phyloP scores from a whole-genome alignment of 371 early-diverging fungal genomes.

The Basidiobolus meristosporus region DNA sequence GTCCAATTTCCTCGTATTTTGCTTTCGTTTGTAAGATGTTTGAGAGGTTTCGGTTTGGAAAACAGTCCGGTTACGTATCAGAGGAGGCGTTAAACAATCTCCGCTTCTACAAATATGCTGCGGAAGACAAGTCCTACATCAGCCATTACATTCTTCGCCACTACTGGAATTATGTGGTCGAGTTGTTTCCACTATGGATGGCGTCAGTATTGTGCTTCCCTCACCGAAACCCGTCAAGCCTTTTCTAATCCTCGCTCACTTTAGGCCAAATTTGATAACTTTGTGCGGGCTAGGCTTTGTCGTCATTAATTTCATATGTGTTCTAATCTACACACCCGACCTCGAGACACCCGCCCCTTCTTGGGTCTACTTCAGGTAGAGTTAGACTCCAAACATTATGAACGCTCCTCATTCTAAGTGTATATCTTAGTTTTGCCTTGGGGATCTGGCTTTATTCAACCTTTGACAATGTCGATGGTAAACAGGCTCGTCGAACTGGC shows the following conservation, averaged over 20 bases:
- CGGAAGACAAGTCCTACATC: slow-evolving; percentile 74
- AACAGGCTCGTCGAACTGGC: no score
- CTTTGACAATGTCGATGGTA: slow-evolving; percentile 96
- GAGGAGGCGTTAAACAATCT: slow-evolving; percentile 20
- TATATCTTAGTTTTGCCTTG: slow-evolving; percentile 23
- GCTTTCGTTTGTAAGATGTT: no score
- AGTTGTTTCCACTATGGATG: slow-evolving; percentile 75
- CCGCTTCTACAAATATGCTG: slow-evolving; percentile 61
- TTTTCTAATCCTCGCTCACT: neutral
- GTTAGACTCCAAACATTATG: no score
- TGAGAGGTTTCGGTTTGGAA: no score
- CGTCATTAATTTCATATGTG: slow-evolving; percentile 44
- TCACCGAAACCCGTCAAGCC: neutral
- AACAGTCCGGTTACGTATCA: no score
- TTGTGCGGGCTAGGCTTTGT: slow-evolving; percentile 81
- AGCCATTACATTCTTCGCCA: slow-evolving; percentile 68
- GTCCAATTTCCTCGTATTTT: no score
- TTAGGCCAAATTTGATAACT: slow-evolving; percentile 95
- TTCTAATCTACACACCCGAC: slow-evolving; percentile 47
- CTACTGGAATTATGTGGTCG: slow-evolving; percentile 80
- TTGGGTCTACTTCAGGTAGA: slow-evolving; percentile 70
- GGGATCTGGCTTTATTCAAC: slow-evolving; percentile 90
- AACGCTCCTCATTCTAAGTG: neutral
- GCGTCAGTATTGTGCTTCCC: slow-evolving; percentile 33
- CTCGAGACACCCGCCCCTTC: slow-evolving; percentile 53